Evolutionary conservation across 2,329 filamentous ascomycete genomes (phyloP), one percentile per base, ranked within the genome.

Genomic region (Exophiala bonariae): DNA sequence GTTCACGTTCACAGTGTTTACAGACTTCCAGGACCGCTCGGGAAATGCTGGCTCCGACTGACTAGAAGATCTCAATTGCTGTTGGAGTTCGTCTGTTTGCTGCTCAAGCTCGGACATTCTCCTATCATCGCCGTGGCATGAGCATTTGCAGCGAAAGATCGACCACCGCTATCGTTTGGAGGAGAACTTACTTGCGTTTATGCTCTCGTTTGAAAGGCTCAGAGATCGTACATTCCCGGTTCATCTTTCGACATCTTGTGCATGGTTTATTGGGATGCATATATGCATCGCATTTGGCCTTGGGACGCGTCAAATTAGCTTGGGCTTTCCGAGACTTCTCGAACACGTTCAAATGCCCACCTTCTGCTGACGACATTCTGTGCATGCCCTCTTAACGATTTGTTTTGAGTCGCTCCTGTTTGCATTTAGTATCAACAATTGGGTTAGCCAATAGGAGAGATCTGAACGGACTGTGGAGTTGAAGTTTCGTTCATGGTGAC

Each of bases 291-390:
- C 69, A 72, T 37, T 34, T 39, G 4, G 69, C 68, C 63, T 53
- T 16, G 8, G 32, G 26, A 39, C 9, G 14, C 17, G n/a, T 41
- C 13, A 20, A 20, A 13, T 37, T 17, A 37, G 35, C 35, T 6
- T n/a, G 8, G n/a, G n/a, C 32, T 34, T 14, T 34, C n/a, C n/a
- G 14, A 34, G 6, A 34, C 14, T 7, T 26, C 23, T 26, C 6
- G 11, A n/a, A 34, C 32, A 34, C 6, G n/a, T 18, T 34, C 6
- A 26, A 11, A 26, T 31, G 13, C 9, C 11, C 18, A 50, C 52
- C 41, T 72, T 72, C 53, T 72, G 69, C 51, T 72, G 69, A 31
- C 69, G 61, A 56, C 69, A 72, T 55, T 70, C 66, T 2, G 68
- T 71, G 48, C 69, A 72, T 4, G 69, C 69, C 50, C 68, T 69